Evolutionary conservation across 306 rosid species (phyloP).

Genomic region (Ceratonia siliqua): DNA sequence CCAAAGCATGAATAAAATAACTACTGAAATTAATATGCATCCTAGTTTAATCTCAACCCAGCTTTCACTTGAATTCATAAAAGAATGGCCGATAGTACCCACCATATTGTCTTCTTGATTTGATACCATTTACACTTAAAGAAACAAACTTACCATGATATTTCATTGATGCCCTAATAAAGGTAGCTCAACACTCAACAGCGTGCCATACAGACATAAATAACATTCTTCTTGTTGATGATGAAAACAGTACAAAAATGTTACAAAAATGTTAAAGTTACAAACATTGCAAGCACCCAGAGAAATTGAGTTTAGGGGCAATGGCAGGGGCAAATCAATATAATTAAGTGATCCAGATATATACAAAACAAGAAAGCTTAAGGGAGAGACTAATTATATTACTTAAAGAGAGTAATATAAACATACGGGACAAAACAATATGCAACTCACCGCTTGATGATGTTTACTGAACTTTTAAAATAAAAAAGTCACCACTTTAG

Average conservation of each 20-base stretch:
- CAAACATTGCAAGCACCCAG: not conserved
- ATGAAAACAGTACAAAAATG: not conserved
- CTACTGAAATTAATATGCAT: not conserved
- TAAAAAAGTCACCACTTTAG: constrained; percentile 2
- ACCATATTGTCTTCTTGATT: constrained; percentile 12
- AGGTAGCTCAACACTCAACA: not conserved
- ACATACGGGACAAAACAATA: constrained; percentile 2
- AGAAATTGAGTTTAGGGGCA: not conserved
- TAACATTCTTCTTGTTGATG: not conserved
- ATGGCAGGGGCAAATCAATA: not conserved
- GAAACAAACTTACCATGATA: not conserved
- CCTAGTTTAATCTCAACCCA: not conserved
- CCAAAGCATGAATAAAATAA: not conserved
- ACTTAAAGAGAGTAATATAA: not conserved
- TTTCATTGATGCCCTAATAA: not conserved
- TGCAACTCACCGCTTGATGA: not conserved
- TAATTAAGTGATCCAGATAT: not conserved
- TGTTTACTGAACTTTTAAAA: not conserved
- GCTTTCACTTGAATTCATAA: not conserved
- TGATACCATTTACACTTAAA: not conserved
- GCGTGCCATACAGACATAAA: not conserved
- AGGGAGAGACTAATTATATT: not conserved
- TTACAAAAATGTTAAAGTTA: not conserved
- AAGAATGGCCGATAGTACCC: not conserved
- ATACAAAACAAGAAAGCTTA: not conserved